Evolutionary conservation across 2,329 filamentous ascomycete genomes (phyloP).

Genomic region (Sarocladium kiliense): DNA sequence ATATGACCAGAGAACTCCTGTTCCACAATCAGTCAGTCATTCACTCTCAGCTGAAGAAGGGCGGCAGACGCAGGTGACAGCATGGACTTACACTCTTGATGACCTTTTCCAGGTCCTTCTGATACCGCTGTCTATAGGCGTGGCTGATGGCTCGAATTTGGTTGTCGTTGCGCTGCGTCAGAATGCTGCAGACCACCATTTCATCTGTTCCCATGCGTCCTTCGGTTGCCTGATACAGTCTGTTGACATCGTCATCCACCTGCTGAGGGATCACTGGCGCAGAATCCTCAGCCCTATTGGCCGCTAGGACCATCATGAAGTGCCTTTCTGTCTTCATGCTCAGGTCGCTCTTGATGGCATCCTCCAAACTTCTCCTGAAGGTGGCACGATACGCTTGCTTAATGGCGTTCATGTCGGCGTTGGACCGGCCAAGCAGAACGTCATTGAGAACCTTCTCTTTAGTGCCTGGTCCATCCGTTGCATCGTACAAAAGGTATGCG

Average conservation of each 20-base stretch:
- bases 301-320: constrained; percentile 76
- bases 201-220: constrained; percentile 69
- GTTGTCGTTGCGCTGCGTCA: constrained; percentile 70
- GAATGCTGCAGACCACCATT: constrained; percentile 70
- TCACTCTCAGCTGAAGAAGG: background rate
- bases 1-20: constrained; percentile 88
- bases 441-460: constrained; percentile 86
- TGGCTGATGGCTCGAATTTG: constrained; percentile 79
- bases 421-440: constrained; percentile 73
- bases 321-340: constrained; percentile 82
- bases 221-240: constrained; percentile 73
- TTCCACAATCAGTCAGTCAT: background rate
- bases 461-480: constrained; percentile 76
- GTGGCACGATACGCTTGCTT: constrained; percentile 69
- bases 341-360: constrained; percentile 71
- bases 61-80: background rate
- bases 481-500: constrained; percentile 62
- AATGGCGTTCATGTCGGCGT: constrained; percentile 84
- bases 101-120: constrained; percentile 63
- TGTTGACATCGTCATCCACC: constrained; percentile 69
- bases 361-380: constrained; percentile 62
- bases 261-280: constrained; percentile 67
- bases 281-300: constrained; percentile 71
- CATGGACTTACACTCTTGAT: constrained; percentile 56
- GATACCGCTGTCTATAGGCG: constrained; percentile 69